These are phyloP conservation scores for Malassezia furfur DNA, from an alignment of 1,284 basidiomycete genomes.

Conservation along the genomic window DNA sequence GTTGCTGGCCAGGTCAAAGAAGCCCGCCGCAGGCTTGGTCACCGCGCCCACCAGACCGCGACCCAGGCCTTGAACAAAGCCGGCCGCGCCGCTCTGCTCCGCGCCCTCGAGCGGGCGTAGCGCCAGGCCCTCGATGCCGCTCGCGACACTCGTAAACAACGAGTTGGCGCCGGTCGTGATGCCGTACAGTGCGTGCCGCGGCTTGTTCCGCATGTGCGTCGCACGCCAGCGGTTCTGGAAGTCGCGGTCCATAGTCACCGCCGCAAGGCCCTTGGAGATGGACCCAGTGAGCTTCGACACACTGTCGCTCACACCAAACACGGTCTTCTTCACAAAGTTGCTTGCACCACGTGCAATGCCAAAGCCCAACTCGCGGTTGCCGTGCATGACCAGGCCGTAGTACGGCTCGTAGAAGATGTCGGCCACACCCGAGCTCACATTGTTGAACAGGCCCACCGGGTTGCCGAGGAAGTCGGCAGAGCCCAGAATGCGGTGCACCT, in stretches of 20 bases:
- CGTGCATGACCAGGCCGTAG: constrained; percentile 92
- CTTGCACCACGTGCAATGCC: constrained; percentile 97
- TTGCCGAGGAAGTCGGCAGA: constrained; percentile 75
- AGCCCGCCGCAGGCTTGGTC: constrained; percentile 91
- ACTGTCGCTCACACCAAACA: constrained; percentile 90
- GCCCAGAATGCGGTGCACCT: constrained; percentile 89
- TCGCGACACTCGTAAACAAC: constrained; percentile 83
- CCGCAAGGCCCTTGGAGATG: constrained; percentile 91
- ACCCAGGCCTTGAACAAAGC: constrained; percentile 96
- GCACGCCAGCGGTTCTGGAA: constrained; percentile 82
- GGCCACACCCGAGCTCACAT: constrained; percentile 94
- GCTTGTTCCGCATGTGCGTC: constrained; percentile 82
- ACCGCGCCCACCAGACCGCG: constrained; percentile 89
- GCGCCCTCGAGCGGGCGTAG: constrained; percentile 96
- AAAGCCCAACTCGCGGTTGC: constrained; percentile 85
- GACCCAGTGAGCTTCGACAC: constrained; percentile 95
- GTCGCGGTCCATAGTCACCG: constrained; percentile 89
- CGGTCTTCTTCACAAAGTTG: constrained; percentile 89
- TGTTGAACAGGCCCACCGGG: constrained; percentile 95
- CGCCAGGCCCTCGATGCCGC: constrained; percentile 89
- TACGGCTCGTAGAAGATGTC: constrained; percentile 99
- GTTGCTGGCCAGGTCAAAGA: constrained; percentile 90
- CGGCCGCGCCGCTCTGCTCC: constrained; percentile 81
- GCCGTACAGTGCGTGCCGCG: constrained; percentile 88
- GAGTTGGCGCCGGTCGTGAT: constrained; percentile 89